A percentile compares a stretch with the other conserved stretches of the same genome.
Conservation (phyloP, 139 green algal genomes). For the Chlorella sp. region DNA sequence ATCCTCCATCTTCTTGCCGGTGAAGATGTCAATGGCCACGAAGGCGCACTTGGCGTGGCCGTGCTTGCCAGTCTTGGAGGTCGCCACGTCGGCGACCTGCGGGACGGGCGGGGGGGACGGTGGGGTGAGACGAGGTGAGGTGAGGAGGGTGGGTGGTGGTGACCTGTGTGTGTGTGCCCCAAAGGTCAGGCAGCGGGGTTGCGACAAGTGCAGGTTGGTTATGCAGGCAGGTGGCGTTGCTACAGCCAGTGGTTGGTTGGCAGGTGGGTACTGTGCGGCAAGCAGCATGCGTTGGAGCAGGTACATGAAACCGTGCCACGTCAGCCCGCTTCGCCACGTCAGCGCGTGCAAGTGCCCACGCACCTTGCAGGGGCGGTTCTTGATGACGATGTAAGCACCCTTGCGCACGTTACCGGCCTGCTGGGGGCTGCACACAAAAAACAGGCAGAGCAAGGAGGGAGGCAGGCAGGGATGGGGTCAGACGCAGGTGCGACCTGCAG, state of each 20-base stretch:
- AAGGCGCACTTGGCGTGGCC: conserved; percentile 99
- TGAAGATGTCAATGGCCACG: conserved; percentile 96
- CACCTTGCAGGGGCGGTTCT: conserved; percentile 94
- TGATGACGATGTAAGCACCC: conserved; percentile 97
- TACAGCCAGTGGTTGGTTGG: too few relatives aligned
- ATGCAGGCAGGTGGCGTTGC: too few relatives aligned
- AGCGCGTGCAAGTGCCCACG: not conserved
- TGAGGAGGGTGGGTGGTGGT: too few relatives aligned
- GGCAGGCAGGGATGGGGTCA: not conserved
- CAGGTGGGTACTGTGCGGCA: not conserved
- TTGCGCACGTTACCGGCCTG: conserved; percentile 96
- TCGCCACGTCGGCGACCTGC: conserved; percentile 98
- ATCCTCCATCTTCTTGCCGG: conserved; percentile 97
- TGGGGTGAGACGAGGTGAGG: too few relatives aligned
- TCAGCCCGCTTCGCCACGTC: not conserved
- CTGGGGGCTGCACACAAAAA: conserved; percentile 63
- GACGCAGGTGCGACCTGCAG: too few relatives aligned
- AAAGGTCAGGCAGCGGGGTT: not conserved
- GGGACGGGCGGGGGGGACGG: not conserved
- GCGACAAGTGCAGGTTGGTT: not conserved
- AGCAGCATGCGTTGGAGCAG: not conserved
- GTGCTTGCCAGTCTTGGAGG: conserved; percentile 99
- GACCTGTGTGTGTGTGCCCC: not conserved
- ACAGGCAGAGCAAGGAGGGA: not conserved
- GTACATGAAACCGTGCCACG: not conserved